A percentile compares a stretch with the other conserved stretches of the same genome.
These are phyloP conservation scores for Backusella macrospora DNA, from an alignment of 192 early-diverging fungal species.

Conservation along the genomic window DNA sequence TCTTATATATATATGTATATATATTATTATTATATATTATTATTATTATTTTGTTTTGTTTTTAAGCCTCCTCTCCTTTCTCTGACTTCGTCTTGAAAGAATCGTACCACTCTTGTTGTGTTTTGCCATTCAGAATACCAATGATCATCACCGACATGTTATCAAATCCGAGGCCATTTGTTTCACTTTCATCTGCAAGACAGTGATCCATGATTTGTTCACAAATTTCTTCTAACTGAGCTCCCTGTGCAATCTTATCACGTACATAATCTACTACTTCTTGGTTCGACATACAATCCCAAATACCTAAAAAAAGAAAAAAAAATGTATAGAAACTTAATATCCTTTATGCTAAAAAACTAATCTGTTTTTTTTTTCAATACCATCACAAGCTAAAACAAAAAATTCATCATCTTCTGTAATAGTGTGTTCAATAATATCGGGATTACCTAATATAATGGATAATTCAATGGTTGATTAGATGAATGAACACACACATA, in stretches of 20 bases:
- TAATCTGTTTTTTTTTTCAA: not conserved
- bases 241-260: slow-evolving; percentile 62
- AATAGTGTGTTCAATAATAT: slow-evolving; percentile 67
- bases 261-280: slow-evolving; percentile 89
- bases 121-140: slow-evolving; percentile 79
- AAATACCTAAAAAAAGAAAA: slow-evolving; percentile 74
- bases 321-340: not conserved
- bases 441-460: slow-evolving; percentile 68
- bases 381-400: slow-evolving; percentile 96
- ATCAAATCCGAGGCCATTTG: slow-evolving; percentile 93
- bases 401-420: slow-evolving; percentile 88
- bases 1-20: not conserved
- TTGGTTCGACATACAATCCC: slow-evolving; percentile 95
- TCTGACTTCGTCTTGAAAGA: not conserved
- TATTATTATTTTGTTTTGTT: not conserved
- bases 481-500: not conserved
- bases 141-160: slow-evolving; percentile 99
- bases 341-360: too few relatives aligned
- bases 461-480: not conserved
- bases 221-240: slow-evolving; percentile 68
- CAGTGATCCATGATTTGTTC: slow-evolving; percentile 94
- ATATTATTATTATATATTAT: slow-evolving; percentile 4
- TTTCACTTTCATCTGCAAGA: slow-evolving; percentile 82
- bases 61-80: slow-evolving; percentile 6
- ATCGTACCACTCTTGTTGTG: slow-evolving; percentile 77